Conservation (phyloP, 305 asterid species). For the Plantago coronopus region DNA sequence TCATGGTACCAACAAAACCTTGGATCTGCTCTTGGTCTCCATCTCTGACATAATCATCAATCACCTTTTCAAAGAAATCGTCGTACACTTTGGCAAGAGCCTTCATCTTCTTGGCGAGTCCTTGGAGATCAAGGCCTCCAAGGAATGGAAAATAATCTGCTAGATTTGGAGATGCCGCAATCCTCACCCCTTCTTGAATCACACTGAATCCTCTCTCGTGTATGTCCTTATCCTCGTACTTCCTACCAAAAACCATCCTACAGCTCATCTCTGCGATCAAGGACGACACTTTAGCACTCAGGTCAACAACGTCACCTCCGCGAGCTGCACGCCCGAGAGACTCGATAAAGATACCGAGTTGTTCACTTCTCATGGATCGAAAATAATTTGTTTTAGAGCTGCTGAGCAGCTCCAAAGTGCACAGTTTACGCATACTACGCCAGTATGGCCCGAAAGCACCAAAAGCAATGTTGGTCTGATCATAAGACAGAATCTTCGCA, state of each 20-base stretch:
- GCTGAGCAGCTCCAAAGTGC: conserved; percentile 10
- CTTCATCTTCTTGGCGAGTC: conserved; percentile 24
- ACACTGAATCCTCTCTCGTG: too few relatives aligned
- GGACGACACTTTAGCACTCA: conserved; percentile 38
- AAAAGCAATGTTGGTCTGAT: conserved; percentile 36
- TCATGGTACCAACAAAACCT: too few relatives aligned
- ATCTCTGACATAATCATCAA: conserved; percentile 38
- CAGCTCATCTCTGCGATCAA: conserved; percentile 44
- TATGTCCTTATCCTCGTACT: conserved; percentile 45
- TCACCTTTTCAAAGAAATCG: conserved; percentile 34
- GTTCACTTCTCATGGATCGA: not conserved
- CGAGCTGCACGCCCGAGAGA: not conserved
- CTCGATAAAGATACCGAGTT: not conserved
- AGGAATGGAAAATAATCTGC: conserved; percentile 34
- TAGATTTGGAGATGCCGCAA: too few relatives aligned
- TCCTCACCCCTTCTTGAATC: too few relatives aligned
- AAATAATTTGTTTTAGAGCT: not conserved
- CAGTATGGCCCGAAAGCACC: conserved; percentile 47
- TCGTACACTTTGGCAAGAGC: conserved; percentile 29
- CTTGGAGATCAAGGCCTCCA: conserved; percentile 38
- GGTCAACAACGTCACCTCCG: conserved; percentile 28
- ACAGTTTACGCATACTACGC: not conserved
- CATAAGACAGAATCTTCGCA: conserved; percentile 39
- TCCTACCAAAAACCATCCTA: conserved; percentile 56
- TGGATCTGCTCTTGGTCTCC: not conserved